phyloP scores from a whole-genome alignment of 148 eudicot species.

The Rhododendron henanense region DNA sequence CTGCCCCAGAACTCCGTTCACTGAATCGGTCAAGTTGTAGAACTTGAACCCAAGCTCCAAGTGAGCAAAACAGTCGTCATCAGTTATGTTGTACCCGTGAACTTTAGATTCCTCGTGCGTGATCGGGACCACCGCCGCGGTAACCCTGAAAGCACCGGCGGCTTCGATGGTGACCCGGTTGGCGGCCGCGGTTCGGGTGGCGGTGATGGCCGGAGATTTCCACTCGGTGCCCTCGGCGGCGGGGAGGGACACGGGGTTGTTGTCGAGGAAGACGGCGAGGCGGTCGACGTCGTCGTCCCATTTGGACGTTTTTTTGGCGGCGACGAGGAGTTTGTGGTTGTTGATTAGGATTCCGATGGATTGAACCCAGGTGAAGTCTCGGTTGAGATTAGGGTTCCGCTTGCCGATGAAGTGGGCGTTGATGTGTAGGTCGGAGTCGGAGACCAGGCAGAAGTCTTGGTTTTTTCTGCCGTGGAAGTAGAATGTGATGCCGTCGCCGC shows the following conservation, averaged over 20 bases:
- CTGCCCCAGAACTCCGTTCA: slow-evolving; percentile 17
- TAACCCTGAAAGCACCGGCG: neutral
- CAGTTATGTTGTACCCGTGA: slow-evolving; percentile 7
- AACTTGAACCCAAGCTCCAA: slow-evolving; percentile 17
- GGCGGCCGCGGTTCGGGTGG: slow-evolving; percentile 3
- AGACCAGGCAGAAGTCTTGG: slow-evolving; percentile 18
- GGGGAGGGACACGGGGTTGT: neutral
- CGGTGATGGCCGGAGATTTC: slow-evolving; percentile 1
- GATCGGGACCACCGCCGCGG: slow-evolving; percentile 10
- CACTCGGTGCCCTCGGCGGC: slow-evolving; percentile 4
- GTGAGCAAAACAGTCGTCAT: slow-evolving; percentile 15
- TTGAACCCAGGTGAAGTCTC: slow-evolving; percentile 29
- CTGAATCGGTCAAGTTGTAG: slow-evolving; percentile 2
- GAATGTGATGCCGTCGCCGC: slow-evolving; percentile 21
- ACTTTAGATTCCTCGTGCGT: slow-evolving; percentile 9
- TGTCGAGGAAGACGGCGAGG: slow-evolving; percentile 1
- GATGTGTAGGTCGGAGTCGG: slow-evolving; percentile 17
- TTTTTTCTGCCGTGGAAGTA: slow-evolving; percentile 22
- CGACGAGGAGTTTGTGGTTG: slow-evolving; percentile 13
- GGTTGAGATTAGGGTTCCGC: slow-evolving; percentile 16
- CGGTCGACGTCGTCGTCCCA: slow-evolving; percentile 13
- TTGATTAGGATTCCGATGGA: slow-evolving; percentile 28
- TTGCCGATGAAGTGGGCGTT: slow-evolving; percentile 26
- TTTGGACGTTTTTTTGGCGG: slow-evolving; percentile 1
- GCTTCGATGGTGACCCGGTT: slow-evolving; percentile 8